Evolutionary conservation across 139 green algal genomes (phyloP), one percentile per base, ranked within the genome.

Genomic region (Micractinium conductrix): DNA sequence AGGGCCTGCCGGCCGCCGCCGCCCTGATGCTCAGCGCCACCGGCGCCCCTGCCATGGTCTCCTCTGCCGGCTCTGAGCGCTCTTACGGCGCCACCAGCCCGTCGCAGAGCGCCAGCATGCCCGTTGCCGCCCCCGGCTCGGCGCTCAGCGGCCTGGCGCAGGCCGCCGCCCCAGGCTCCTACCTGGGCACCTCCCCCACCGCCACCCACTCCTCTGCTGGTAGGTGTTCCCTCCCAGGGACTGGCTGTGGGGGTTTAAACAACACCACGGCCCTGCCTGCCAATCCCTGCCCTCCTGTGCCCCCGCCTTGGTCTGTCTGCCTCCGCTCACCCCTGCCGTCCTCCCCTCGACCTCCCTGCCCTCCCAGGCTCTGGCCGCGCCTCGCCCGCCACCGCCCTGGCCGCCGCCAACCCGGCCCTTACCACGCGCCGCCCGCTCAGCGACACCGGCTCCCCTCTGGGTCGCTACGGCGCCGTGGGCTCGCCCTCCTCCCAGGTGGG

Each of bases 381-480:
- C 30, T 74, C 81, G 8, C 71, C 81, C n/a, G 74, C 42, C 42
- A 40, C 43, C 4, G n/a, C 58, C n/a, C 30, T 84, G 19, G 72
- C 62, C 30, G 38, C 78, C 30, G 85, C 75, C 63, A 78, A 88
- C 63, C 78, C 67, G 24, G 38, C 74, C 3, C 48, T 86, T 19
- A 63, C 42, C 26, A 55, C 55, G 26, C 79, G 79, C 44, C 48
- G 63, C 55, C 42, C 85, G 37, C 40, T 30, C 65, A 62, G n/a
- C 55, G 85, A 72, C 71, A 74, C 50, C 8, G 68, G 78, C 62
- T 88, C 85, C 2, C 85, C 85, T 8, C 48, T 88, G 62, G 85
- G 85, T 6, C 74, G 67, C 37, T 88, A 86, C 30, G 85, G 85
- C 38, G 78, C 85, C 2, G 83, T 88, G n/a, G 85, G 85, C 30